phyloP scores from a whole-genome alignment of 495 filamentous ascomycete genomes.

The Oidiodendron maius region DNA sequence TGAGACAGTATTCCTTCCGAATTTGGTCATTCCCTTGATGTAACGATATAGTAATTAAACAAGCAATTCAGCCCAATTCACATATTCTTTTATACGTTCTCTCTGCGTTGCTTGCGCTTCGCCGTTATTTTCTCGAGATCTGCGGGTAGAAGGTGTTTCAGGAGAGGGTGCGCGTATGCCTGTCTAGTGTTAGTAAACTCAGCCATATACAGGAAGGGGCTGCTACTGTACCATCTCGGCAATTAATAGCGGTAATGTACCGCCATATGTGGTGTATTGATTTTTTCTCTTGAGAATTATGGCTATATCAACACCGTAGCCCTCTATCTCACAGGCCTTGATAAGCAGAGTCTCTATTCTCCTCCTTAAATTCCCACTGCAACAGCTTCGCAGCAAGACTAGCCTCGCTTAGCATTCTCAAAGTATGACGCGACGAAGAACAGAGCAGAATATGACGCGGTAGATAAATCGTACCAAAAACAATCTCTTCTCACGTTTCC shows the following conservation, averaged over 20 bases:
- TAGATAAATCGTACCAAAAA: not conserved
- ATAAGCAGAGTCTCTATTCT: not conserved
- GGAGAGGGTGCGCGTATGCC: not conserved
- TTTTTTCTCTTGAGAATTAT: not conserved
- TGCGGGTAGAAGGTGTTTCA: not conserved
- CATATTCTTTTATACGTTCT: not conserved
- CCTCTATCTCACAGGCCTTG: not conserved
- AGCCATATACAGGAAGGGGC: not conserved
- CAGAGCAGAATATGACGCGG: not conserved
- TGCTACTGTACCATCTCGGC: not conserved
- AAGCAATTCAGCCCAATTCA: too few species aligned
- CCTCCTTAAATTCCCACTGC: not conserved
- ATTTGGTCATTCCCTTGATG: too few species aligned
- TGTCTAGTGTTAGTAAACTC: not conserved
- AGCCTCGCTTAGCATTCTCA: not conserved
- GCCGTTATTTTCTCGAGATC: not conserved
- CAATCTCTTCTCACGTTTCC: not conserved
- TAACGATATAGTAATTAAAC: too few species aligned
- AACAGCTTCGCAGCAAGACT: not conserved
- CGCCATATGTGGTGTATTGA: not conserved
- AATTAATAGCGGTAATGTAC: not conserved
- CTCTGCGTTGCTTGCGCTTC: not conserved
- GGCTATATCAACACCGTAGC: not conserved
- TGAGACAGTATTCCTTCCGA: too few species aligned
- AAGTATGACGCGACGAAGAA: not conserved